Evolutionary conservation across 2,329 filamentous ascomycete genomes (phyloP).

Genomic region (Boeremia exigua): DNA sequence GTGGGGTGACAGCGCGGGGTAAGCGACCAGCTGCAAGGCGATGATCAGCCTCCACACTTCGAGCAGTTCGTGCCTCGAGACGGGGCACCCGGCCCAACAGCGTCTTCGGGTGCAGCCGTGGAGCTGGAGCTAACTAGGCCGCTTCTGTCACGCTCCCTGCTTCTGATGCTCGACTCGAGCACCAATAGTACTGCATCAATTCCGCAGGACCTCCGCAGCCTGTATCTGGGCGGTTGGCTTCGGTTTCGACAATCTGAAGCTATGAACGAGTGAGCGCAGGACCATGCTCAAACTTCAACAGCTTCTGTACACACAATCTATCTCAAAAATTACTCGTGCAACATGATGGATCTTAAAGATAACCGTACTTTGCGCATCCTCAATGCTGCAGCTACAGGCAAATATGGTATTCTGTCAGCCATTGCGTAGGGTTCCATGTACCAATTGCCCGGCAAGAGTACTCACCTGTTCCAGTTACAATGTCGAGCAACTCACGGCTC

Average conservation of each 20-base stretch:
- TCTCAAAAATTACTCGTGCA: neutral
- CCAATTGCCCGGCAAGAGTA: too few relatives aligned
- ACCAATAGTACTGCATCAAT: slow-evolving; percentile 3
- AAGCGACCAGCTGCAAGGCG: neutral
- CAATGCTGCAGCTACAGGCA: slow-evolving; percentile 60
- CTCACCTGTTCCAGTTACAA: slow-evolving; percentile 37
- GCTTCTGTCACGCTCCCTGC: neutral
- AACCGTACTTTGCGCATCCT: slow-evolving; percentile 56
- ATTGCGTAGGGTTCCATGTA: slow-evolving; percentile 35
- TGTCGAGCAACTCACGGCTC: slow-evolving; percentile 43
- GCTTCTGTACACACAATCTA: neutral
- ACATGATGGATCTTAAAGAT: slow-evolving; percentile 21
- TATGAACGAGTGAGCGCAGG: neutral
- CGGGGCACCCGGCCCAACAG: slow-evolving; percentile 16
- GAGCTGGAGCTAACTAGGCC: neutral
- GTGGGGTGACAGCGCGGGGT: slow-evolving; percentile 11
- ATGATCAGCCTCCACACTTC: neutral
- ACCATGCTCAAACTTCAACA: neutral
- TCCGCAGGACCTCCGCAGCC: slow-evolving; percentile 10
- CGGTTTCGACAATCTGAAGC: neutral
- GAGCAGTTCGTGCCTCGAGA: slow-evolving; percentile 25
- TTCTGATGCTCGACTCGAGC: slow-evolving; percentile 12
- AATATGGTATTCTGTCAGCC: slow-evolving; percentile 64
- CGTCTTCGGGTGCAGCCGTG: neutral
- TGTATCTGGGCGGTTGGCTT: slow-evolving; percentile 11